These are phyloP conservation scores for Mycena vitilis DNA, from an alignment of 768 basidiomycete genomes.

Conservation along the genomic window DNA sequence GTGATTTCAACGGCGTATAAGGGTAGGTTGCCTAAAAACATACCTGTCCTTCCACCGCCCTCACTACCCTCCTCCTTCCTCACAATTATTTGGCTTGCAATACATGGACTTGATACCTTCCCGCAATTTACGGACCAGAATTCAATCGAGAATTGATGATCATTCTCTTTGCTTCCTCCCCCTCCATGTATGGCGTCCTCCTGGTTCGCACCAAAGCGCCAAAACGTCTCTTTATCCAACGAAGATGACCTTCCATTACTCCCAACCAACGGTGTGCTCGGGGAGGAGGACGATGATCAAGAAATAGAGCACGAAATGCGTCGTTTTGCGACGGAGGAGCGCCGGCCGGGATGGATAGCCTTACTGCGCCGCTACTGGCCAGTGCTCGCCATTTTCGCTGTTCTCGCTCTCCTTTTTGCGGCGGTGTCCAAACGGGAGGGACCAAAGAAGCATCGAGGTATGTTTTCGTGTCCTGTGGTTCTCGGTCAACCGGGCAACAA, in stretches of 20 bases:
- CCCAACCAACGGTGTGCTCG: constrained; percentile 23
- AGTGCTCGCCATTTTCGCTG: neutral
- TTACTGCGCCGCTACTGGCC: neutral
- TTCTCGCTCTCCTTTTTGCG: constrained; percentile 1
- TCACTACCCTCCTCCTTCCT: too few relatives aligned
- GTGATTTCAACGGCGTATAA: neutral
- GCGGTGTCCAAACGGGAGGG: neutral
- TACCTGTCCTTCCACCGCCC: too few relatives aligned
- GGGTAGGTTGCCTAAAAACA: too few relatives aligned
- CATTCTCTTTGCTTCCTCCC: neutral
- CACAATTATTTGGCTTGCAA: too few relatives aligned
- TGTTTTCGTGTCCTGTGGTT: too few relatives aligned
- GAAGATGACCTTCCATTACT: constrained; percentile 31
- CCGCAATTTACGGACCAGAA: too few relatives aligned
- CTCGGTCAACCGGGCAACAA: too few relatives aligned
- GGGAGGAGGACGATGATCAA: constrained; percentile 31
- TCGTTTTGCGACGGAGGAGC: constrained; percentile 23
- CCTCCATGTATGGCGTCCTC: constrained; percentile 32
- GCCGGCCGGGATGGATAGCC: constrained; percentile 5
- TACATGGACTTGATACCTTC: too few relatives aligned
- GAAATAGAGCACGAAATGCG: constrained; percentile 34
- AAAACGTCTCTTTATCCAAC: constrained; percentile 7
- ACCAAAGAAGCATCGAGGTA: neutral
- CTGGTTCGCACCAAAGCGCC: constrained; percentile 26
- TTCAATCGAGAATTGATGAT: neutral